Percentiles rank a stretch among this genome's conserved stretches.
Conservation (phyloP, 306 rosid genomes). For the Pyrus betulifolia region DNA sequence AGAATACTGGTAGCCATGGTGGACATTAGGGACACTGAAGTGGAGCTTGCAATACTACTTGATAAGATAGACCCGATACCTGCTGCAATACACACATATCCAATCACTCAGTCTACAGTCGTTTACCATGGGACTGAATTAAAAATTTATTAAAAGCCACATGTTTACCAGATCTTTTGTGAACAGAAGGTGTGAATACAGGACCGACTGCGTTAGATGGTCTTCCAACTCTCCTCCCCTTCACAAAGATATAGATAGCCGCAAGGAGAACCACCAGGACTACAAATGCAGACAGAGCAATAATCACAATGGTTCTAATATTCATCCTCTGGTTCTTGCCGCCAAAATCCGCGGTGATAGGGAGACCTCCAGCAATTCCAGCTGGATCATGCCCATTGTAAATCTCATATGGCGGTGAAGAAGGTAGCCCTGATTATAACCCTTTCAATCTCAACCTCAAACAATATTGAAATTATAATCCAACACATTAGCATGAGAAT, state of each 20-base stretch:
- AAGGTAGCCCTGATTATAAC: conserved; percentile 63
- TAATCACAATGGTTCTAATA: conserved; percentile 48
- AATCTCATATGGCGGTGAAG: conserved; percentile 44
- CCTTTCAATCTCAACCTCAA: conserved; percentile 34
- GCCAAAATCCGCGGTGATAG: conserved; percentile 45
- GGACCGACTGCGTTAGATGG: conserved; percentile 67
- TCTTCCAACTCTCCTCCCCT: conserved; percentile 65
- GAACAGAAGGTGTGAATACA: conserved; percentile 42
- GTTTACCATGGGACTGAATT: not conserved
- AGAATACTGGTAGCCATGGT: conserved; percentile 59
- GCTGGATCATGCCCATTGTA: conserved; percentile 40
- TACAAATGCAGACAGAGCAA: conserved; percentile 68
- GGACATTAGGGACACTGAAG: conserved; percentile 65
- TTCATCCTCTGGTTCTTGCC: conserved; percentile 54
- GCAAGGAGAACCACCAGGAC: conserved; percentile 60
- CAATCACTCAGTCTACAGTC: not conserved
- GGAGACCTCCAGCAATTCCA: conserved; percentile 40
- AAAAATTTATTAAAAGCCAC: not conserved
- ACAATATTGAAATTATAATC: conserved; percentile 11
- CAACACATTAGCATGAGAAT: conserved; percentile 7
- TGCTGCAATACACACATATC: conserved; percentile 48
- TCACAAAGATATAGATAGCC: conserved; percentile 42
- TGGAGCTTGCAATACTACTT: conserved; percentile 73
- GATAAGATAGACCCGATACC: conserved; percentile 61
- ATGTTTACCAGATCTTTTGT: conserved; percentile 71